Evolutionary conservation across 1,139 yeast genomes (phyloP), one percentile per base, ranked within the genome.

Genomic region (Suhomyces kunorum): DNA sequence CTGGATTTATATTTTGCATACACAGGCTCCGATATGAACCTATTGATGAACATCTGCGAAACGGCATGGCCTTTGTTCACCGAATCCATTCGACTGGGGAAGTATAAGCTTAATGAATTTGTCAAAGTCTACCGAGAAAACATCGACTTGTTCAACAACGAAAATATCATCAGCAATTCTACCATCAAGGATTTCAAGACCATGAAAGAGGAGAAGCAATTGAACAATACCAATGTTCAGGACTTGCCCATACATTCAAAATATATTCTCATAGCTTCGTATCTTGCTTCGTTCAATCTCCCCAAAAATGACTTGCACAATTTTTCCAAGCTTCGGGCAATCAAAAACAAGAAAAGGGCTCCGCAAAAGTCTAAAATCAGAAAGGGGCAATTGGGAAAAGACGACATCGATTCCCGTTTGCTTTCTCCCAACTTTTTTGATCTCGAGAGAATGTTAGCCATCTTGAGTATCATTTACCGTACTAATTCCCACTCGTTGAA

Each of bases 361-460:
- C 48, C 50, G 14, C 42, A 45, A 6, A 33, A 44, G 18, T 39
- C 76, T 47, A 56, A 74, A 43, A 63, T 58, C 28, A 43, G 55
- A 45, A 51, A 59, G 64, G 50, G 69, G 53, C 50, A 69, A 69
- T 36, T 70, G 68, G 43, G 74, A 51, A 63, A 68, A 57, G 58
- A 64, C 48, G 79, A 71, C 40, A 66, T 81, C 14, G 81, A 78
- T 42, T 65, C 78, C 4, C 64, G 81, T 20, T 61, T 81, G 17
- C 66, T 82, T 24, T 77, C 81, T 8, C 82, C 88, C 1, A 76
- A 78, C 18, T 68, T 75, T 34, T 84, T 83, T 54, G 89, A 83
- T 40, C 61, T 83, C 39, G 92, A 84, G 53, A 66, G 92, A 40
- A 61, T 83, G 63, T 61, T 81, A 48, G 88, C 90, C 1, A 83